Evolutionary conservation across 192 early-diverging fungal genomes (phyloP), one percentile per base, ranked within the genome.

Genomic region (Rhizophagus prolifer): DNA sequence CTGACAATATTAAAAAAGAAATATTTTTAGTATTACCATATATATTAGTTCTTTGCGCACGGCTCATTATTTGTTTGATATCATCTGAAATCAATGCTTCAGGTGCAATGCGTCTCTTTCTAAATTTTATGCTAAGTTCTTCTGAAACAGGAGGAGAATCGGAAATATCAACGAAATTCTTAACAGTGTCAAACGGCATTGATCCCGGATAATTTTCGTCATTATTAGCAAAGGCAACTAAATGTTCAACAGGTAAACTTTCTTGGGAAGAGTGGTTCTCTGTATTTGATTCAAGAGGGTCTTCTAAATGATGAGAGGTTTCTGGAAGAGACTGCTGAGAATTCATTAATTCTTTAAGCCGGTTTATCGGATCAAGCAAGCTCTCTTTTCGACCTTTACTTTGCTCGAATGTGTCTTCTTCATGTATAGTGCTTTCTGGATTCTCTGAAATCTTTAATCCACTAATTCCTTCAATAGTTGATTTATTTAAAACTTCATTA

Each of bases 311-410:
- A 36, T 36, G 3, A 34, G 25, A 34, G 12, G 2, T 23, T 38
- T 68, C 34, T 5, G 66, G 34, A 38, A 21, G 6, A 2, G 72
- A 13, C 13, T 7, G 16, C 36, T 74, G 72, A 16, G 72, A 59
- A 36, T 38, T 28, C 36, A 74, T n/a, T 62, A 74, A 41, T 62
- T 74, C 72, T 74, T 74, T 74, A 8, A 74, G 72, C 23, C 58
- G 72, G 44, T 74, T 62, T 25, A 74, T 62, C 5, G 72, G 72
- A 2, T 74, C 72, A 62, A 62, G 21, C 2, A 62, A 31, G 44
- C 36, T 74, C 23, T 74, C 36, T 59, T 30, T 13, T 72, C 12
- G 25, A 59, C 41, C 21, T 63, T 63, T 25, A 10, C 25, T 30
- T n/a, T 28, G 38, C 28, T 69, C 41, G 10, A 16, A 25, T 26